Percentiles rank a stretch among this genome's conserved stretches.
Evolutionary conservation across 1,284 basidiomycete genomes (phyloP).

Genomic region (Agroathelia rolfsii): DNA sequence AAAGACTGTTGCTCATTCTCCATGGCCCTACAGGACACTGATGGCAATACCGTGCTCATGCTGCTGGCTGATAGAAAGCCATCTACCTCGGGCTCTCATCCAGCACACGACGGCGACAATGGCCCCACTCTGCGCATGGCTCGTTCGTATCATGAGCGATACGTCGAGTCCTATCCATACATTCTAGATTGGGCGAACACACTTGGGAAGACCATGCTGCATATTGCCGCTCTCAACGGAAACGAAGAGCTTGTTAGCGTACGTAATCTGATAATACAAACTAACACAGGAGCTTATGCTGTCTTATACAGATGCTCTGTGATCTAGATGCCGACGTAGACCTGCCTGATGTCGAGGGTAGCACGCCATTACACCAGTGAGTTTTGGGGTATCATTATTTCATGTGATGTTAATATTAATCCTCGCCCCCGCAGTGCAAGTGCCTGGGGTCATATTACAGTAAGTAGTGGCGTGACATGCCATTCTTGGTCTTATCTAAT

Average conservation of each 20-base stretch:
- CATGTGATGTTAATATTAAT: constrained; percentile 9
- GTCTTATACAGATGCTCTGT: constrained; percentile 61
- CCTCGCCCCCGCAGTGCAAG: constrained; percentile 48
- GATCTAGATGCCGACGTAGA: constrained; percentile 84
- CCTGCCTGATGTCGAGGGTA: constrained; percentile 82
- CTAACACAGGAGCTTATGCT: constrained; percentile 9
- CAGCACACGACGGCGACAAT: constrained; percentile 49
- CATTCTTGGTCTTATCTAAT: constrained; percentile 5
- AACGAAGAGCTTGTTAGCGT: constrained; percentile 83
- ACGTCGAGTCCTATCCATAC: constrained; percentile 74
- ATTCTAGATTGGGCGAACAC: constrained; percentile 86
- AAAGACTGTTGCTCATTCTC: constrained; percentile 3
- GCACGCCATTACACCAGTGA: constrained; percentile 88
- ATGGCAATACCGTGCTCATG: constrained; percentile 86
- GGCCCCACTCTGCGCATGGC: constrained; percentile 73
- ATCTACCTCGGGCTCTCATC: constrained; percentile 30
- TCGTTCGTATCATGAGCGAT: too few relatives aligned
- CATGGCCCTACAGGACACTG: constrained; percentile 53
- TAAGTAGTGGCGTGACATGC: constrained; percentile 26
- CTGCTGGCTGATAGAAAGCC: constrained; percentile 72
- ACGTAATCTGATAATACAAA: constrained; percentile 23
- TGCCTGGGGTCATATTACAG: constrained; percentile 74
- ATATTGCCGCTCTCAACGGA: constrained; percentile 81
- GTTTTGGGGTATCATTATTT: constrained; percentile 19
- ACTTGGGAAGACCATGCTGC: constrained; percentile 83